Evolutionary conservation across 306 rosid genomes (phyloP).

Genomic region (Quercus agrifolia): DNA sequence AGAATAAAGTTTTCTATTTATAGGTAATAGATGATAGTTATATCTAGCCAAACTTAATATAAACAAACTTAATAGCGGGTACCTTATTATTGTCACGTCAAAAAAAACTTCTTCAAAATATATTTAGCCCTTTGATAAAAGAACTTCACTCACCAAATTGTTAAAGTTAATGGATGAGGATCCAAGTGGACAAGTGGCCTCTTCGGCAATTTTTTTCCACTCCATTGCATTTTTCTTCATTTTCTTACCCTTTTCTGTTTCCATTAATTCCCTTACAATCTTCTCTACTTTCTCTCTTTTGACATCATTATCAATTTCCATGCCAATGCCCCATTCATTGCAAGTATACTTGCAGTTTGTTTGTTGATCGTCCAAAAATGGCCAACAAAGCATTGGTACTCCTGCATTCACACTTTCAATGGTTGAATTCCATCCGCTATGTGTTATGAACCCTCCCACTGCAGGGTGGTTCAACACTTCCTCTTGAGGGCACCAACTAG

Average conservation of each 20-base stretch:
- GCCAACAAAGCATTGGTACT: constrained; percentile 2
- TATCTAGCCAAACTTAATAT: too few relatives aligned
- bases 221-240: not conserved
- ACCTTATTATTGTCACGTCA: not conserved
- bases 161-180: not conserved
- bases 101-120: not conserved
- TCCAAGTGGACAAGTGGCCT: not conserved
- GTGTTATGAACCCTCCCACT: constrained; percentile 7
- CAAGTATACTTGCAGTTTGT: not conserved
- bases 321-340: not conserved
- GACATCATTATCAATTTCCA: not conserved
- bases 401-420: constrained; percentile 6
- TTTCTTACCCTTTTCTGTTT: not conserved
- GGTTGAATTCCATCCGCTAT: constrained; percentile 16
- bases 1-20: too few relatives aligned
- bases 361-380: not conserved
- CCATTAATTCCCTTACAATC: not conserved
- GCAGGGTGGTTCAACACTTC: constrained; percentile 7
- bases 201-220: not conserved
- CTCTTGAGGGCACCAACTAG: constrained; percentile 24
- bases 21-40: too few relatives aligned
- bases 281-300: not conserved
- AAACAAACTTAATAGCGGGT: too few relatives aligned
- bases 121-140: not conserved
- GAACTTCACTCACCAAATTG: not conserved